Evolutionary conservation across 306 rosid species (phyloP), one percentile per base, ranked within the genome.

Genomic region (Pyrus pyrifolia): DNA sequence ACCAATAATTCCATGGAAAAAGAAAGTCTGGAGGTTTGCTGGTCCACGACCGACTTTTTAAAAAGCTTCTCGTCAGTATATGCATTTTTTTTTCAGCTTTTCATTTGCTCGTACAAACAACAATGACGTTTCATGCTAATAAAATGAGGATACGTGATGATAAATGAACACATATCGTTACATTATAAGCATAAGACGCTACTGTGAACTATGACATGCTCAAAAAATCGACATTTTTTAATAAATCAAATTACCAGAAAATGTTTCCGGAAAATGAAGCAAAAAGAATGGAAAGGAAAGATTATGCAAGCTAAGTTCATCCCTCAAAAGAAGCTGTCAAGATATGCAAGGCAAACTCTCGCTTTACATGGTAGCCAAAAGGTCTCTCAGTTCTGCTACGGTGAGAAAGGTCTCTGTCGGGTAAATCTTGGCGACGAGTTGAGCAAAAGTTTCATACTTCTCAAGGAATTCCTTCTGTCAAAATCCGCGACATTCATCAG

Each of bases 391-490:
- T 78, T 92, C 97, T 49, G 63, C 33, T 11, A 86, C 93, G 21
- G 93, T 67, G 53, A 83, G 92, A 68, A 95, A 76, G 11, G 60
- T 76, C 86, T 95, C 97, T 1, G 87, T 45, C 11, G 97, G 99
- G 90, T 95, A 92, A 60, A 93, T 88, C 87, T 88, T 95, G 78
- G 89, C 86, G 21, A 87, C 91, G 46, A 95, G 96, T 79, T 89
- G 97, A 23, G 83, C 97, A 76, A 95, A 95, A 68, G 87, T 89
- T 44, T 89, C 97, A 72, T 90, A 95, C 83, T 95, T 95, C 76
- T 90, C 97, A 17, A 95, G 85, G 78, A 95, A 95, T 67, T 95
- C 99, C 83, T 92, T 95, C 99, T 95, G 96, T 73, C 61, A 84
- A 64, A 80, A 74, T 75, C 76, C 60, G 57, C 17, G 79, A 46